Evolutionary conservation across 225 moss, liverwort and hornwort genomes (phyloP), one percentile per base, ranked within the genome.

Genomic region (Physcomitrium patens): DNA sequence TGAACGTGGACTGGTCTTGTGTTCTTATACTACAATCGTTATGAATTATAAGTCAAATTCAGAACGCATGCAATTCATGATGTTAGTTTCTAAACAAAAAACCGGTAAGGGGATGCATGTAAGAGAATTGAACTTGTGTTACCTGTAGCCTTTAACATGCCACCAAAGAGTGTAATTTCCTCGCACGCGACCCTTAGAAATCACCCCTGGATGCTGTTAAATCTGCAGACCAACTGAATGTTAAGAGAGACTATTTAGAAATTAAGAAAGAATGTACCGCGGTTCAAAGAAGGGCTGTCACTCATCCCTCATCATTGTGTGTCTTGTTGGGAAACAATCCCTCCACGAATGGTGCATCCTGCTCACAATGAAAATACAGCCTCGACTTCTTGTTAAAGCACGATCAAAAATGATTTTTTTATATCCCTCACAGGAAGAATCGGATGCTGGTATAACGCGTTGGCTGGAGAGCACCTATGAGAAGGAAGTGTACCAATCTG

Each of bases 1-100:
- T 85, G 77, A 80, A 88, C 73, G 88, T 85, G 85, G 82, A 85
- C 88, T 85, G 85, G 75, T 75, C 82, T 82, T 85, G 85, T 80
- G 69, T 76, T 81, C 81, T 81, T 73, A 87, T 80, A 84, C 79
- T 81, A 63, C n/a, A n/a, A n/a, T 76, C 72, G 54, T 73, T 78
- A 79, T 78, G 73, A 81, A 79, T 79, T 58, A 65, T 76, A 81
- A 76, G 63, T 81, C 76, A 82, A 76, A 81, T 79, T 82, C 76
- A 76, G 51, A 81, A 78, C 72, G 65, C 63, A 79, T 76, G 68
- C 79, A 73, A 78, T 75, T 69, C 72, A 76, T 81, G 68, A 47
- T 79, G 65, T 72, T 78, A 47, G 77, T 72, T 67, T 76, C 64
- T 63, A 53, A 85, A 74, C 16, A 37, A 81, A 78, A 63, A 53